Conservation (phyloP, 2,329 filamentous ascomycete species). For the Alternaria rosae region DNA sequence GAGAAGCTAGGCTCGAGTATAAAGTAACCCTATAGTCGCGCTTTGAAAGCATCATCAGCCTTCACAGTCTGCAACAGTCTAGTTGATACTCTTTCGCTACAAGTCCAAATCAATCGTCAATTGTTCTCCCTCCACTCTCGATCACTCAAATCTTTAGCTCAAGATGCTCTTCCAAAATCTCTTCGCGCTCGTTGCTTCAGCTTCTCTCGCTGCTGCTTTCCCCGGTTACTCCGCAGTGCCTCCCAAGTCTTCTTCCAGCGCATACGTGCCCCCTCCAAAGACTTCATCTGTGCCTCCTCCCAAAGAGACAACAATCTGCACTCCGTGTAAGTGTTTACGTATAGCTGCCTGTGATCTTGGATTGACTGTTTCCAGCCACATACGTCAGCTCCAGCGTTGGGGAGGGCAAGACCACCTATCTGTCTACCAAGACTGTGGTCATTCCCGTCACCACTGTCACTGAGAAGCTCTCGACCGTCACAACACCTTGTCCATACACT, state of each 20-base stretch:
- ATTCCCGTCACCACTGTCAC: slow-evolving; percentile 24
- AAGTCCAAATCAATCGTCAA: not conserved
- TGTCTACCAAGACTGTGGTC: slow-evolving; percentile 28
- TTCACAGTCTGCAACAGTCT: slow-evolving; percentile 9
- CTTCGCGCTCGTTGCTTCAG: slow-evolving; percentile 26
- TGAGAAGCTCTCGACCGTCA: slow-evolving; percentile 14
- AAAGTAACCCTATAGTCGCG: slow-evolving; percentile 15
- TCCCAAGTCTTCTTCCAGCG: not conserved
- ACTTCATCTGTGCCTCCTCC: slow-evolving; percentile 6
- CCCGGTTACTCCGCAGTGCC: slow-evolving; percentile 12
- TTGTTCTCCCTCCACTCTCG: not conserved
- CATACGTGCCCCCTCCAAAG: not conserved
- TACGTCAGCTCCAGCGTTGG: slow-evolving; percentile 20
- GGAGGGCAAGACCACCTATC: slow-evolving; percentile 14
- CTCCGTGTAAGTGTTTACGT: slow-evolving; percentile 15
- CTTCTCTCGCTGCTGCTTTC: slow-evolving; percentile 21
- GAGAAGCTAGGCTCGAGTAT: slow-evolving; percentile 8
- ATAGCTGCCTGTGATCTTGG: not conserved
- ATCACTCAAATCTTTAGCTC: not conserved
- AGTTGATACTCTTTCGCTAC: not conserved
- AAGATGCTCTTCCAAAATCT: slow-evolving; percentile 30
- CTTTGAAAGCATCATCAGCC: slow-evolving; percentile 3
- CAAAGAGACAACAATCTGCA: slow-evolving; percentile 23
- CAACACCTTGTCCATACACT: slow-evolving; percentile 17
- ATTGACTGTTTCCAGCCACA: slow-evolving; percentile 17